Evolutionary conservation across 2,329 filamentous ascomycete genomes (phyloP).

Genomic region (Trichophyton schoenleinii): DNA sequence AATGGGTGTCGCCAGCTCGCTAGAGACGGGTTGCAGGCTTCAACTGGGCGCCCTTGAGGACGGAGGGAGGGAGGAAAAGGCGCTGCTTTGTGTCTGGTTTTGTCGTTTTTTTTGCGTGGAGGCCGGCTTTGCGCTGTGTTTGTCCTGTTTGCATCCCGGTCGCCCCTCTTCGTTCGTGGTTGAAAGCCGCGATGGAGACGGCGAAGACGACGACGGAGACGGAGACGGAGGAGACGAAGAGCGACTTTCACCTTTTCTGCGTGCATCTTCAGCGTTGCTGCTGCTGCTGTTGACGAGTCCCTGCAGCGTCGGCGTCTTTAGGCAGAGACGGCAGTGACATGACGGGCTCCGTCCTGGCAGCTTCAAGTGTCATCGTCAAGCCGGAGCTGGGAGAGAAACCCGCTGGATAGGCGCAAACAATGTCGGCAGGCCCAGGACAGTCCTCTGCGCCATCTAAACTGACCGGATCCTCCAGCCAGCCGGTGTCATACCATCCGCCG

Average conservation of each 20-base stretch:
- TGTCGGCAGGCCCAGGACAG: slow-evolving; percentile 32
- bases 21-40: background rate
- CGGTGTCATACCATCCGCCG: slow-evolving; percentile 17
- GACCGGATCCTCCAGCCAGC: slow-evolving; percentile 25
- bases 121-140: background rate
- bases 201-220: too few species aligned
- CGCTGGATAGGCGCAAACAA: slow-evolving; percentile 17
- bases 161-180: background rate
- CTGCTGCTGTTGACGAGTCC: too few species aligned
- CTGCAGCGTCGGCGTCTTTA: background rate
- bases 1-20: background rate
- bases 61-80: too few species aligned
- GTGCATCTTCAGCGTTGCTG: background rate
- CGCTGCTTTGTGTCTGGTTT: too few species aligned
- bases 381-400: background rate
- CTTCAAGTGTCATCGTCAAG: background rate
- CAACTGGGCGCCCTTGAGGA: too few species aligned
- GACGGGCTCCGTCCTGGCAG: background rate
- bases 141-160: background rate
- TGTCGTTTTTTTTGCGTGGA: too few species aligned
- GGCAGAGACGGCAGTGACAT: background rate
- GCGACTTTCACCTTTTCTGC: too few species aligned
- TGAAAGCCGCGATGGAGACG: background rate
- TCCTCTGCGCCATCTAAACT: slow-evolving; percentile 28
- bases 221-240: too few species aligned